Evolutionary conservation across 768 basidiomycete species (phyloP).

Genomic region (Myochromella boudieri): DNA sequence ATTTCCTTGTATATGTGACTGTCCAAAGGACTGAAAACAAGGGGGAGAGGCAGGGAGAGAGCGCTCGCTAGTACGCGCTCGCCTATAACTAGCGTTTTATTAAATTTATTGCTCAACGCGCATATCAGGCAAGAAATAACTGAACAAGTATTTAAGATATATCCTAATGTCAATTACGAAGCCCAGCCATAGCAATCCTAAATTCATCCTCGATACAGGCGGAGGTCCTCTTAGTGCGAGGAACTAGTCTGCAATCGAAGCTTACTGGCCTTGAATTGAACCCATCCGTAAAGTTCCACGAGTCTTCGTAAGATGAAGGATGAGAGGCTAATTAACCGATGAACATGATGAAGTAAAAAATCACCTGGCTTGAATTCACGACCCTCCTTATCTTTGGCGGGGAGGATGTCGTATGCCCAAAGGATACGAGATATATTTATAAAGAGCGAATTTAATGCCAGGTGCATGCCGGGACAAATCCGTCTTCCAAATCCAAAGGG

Average conservation of each 20-base stretch:
- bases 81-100: too few species aligned
- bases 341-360: not conserved
- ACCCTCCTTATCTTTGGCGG: constrained; percentile 10
- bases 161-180: constrained; percentile 7
- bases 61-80: too few species aligned
- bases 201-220: constrained; percentile 26
- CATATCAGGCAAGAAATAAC: too few species aligned
- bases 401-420: constrained; percentile 33
- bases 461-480: constrained; percentile 36
- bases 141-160: too few species aligned
- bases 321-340: not conserved
- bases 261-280: constrained; percentile 34
- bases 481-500: constrained; percentile 42
- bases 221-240: constrained; percentile 20
- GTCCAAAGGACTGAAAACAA: too few species aligned
- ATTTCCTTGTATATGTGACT: too few species aligned
- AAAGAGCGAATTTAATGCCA: constrained; percentile 33
- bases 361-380: constrained; percentile 13
- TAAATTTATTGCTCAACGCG: too few species aligned
- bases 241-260: constrained; percentile 29
- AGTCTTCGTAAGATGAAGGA: constrained; percentile 19
- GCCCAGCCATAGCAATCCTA: constrained; percentile 3
- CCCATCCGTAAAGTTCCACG: constrained; percentile 30
- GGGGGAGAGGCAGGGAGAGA: too few species aligned
- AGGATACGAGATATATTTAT: constrained; percentile 35